Percentiles rank a stretch among this genome's conserved stretches.
These are phyloP conservation scores for Ophiostoma piceae DNA, from an alignment of 2,329 filamentous ascomycete genomes.

Conservation along the genomic window DNA sequence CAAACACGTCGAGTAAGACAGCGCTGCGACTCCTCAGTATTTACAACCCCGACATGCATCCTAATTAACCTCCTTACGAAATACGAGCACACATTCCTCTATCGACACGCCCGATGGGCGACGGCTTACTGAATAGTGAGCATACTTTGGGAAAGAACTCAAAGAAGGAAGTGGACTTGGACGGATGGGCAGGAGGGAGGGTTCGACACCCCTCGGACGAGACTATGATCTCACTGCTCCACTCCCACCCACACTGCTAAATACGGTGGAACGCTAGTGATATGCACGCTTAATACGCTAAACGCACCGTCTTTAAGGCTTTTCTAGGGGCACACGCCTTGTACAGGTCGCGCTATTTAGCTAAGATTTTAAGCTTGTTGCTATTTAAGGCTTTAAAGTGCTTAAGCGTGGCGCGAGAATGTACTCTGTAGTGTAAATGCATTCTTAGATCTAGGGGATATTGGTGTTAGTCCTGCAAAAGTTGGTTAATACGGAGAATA, in stretches of 20 bases:
- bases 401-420: background rate
- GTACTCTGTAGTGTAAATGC: no score
- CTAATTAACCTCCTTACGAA: background rate
- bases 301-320: background rate
- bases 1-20: constrained; percentile 4
- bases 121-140: no score
- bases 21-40: background rate
- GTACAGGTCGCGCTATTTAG: background rate
- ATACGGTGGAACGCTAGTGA: background rate
- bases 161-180: constrained; percentile 14
- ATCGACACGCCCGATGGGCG: constrained; percentile 3
- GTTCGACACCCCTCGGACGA: background rate
- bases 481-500: background rate
- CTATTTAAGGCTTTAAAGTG: background rate
- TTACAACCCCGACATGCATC: background rate
- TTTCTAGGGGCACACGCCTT: background rate
- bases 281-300: background rate
- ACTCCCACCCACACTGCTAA: background rate
- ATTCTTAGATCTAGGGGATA: background rate
- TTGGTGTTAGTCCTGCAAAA: background rate
- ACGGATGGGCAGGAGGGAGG: constrained; percentile 3
- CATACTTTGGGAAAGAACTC: no score
- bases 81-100: background rate
- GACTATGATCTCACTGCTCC: constrained; percentile 14
- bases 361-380: background rate